These are phyloP conservation scores for Suillus paluster DNA, from an alignment of 768 basidiomycete species.

Conservation along the genomic window DNA sequence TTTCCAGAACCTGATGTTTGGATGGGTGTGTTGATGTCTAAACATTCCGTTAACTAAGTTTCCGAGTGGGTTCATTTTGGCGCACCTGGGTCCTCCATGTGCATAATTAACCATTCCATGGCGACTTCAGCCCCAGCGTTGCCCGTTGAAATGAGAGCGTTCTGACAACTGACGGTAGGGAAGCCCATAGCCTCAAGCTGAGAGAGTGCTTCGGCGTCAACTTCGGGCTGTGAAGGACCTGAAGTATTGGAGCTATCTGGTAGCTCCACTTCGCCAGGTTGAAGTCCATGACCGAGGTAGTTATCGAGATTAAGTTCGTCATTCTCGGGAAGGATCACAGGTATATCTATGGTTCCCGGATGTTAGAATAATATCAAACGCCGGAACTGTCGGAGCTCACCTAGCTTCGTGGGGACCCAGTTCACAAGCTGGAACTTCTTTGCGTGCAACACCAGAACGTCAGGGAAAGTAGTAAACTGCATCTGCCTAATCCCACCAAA, in stretches of 20 bases:
- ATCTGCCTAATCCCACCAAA: slow-evolving; percentile 54
- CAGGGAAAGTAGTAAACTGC: slow-evolving; percentile 85
- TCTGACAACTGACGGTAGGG: slow-evolving; percentile 82
- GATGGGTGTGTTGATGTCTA: slow-evolving; percentile 89
- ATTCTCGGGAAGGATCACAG: slow-evolving; percentile 67
- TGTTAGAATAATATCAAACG: slow-evolving; percentile 2
- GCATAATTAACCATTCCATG: slow-evolving; percentile 94
- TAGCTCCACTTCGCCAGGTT: slow-evolving; percentile 69
- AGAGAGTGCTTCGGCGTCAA: slow-evolving; percentile 74
- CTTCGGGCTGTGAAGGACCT: slow-evolving; percentile 55
- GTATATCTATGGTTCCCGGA: slow-evolving; percentile 67
- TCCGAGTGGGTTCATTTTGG: neutral
- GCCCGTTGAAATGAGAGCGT: slow-evolving; percentile 89
- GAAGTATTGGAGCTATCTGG: slow-evolving; percentile 53
- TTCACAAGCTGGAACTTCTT: slow-evolving; percentile 95
- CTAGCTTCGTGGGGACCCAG: slow-evolving; percentile 96
- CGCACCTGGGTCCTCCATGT: slow-evolving; percentile 93
- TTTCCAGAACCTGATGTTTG: slow-evolving; percentile 33
- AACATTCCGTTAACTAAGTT: neutral
- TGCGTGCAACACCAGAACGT: slow-evolving; percentile 86
- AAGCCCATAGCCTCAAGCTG: slow-evolving; percentile 93
- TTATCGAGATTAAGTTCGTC: slow-evolving; percentile 62
- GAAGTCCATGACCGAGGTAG: slow-evolving; percentile 73
- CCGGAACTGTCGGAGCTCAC: slow-evolving; percentile 45
- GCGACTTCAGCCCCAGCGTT: slow-evolving; percentile 76